Conservation (phyloP, 1,139 yeast species). For the Blastobotrys serpentis region DNA sequence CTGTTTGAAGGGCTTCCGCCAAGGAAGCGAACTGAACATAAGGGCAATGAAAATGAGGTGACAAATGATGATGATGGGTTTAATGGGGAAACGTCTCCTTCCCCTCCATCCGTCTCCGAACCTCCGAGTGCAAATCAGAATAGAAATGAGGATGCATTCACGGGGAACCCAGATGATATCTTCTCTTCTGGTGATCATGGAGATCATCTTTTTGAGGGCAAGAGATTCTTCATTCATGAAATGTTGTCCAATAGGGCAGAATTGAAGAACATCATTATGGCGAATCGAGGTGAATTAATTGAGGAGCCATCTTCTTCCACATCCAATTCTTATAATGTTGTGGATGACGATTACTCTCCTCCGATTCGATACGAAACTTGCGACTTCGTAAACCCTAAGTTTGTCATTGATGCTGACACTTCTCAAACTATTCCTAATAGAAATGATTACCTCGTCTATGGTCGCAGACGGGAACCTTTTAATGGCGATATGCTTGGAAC, state of each 20-base stretch:
- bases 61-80: conserved; percentile 1
- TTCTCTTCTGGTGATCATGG: background rate
- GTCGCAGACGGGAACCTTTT: background rate
- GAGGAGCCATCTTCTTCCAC: background rate
- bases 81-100: no score
- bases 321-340: background rate
- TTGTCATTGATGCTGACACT: background rate
- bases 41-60: background rate
- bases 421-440: background rate
- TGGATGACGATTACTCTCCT: background rate
- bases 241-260: background rate
- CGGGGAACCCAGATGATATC: background rate
- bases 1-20: background rate
- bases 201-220: background rate
- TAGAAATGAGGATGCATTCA: no score
- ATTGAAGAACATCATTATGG: background rate
- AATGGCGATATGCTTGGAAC: no score
- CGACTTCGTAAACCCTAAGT: background rate
- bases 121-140: no score
- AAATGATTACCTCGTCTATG: background rate
- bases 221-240: conserved; percentile 3
- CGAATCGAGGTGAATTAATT: background rate
- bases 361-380: conserved; percentile 4
- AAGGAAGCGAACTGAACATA: background rate
- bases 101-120: no score